Evolutionary conservation across 2,329 filamentous ascomycete species (phyloP), one percentile per base, ranked within the genome.

Genomic region (Sarocladiaceae sp.): DNA sequence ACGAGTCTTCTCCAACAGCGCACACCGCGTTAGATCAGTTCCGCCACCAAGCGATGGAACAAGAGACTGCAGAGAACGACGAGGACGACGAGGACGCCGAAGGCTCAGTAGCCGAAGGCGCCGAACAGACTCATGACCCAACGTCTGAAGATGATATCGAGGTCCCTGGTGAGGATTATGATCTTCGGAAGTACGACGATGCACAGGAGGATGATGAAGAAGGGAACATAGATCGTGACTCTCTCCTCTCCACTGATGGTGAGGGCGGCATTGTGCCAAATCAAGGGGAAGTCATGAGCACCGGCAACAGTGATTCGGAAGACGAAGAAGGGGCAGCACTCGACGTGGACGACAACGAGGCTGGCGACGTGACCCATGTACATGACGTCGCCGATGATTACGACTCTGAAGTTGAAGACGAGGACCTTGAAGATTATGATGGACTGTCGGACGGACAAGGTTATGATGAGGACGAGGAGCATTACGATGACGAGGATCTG

Each of bases 131-230:
- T 37, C 33, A 42, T 33, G 54, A 54, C 45, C 48, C 48, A 33
- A 55, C 55, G 35, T 50, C 54, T 35, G 49, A 48, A 16, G 55
- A 60, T 42, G 55, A 53, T 15, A 53, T 54, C 2, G 58, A 62
- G 13, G 45, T 55, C 16, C 50, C 53, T 27, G 60, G 61, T 11
- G 59, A 63, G 24, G 61, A 63, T 45, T 62, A 63, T 20, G 59
- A 63, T 35, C 48, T 62, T 21, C 49, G 59, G 39, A 61, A 61
- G 31, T 63, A 62, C 44, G 57, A 58, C 35, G 49, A 51, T 32
- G 51, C 60, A 21, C 57, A 53, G 27, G 56, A 59, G 35, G 62
- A 65, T 19, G 63, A 62, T 15, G 61, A 64, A 20, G 51, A 56
- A 18, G 51, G 53, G 20, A 57, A 62, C n/a, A 29, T 33, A 13